phyloP scores from a whole-genome alignment of 139 green algal genomes.

The Dunaliella primolecta region DNA sequence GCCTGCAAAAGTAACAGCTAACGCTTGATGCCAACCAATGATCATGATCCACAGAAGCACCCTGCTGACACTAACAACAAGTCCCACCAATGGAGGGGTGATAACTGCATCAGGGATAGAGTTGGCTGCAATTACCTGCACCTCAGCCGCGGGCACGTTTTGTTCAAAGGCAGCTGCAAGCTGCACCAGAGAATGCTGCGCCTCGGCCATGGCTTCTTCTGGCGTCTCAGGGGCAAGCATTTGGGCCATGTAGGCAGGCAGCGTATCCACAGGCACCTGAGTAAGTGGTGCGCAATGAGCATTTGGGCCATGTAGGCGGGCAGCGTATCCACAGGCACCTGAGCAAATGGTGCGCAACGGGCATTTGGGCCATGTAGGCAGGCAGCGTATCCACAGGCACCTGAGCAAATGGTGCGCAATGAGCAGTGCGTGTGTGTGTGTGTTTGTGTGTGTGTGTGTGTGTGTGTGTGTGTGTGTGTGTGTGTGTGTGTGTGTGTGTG shows the following conservation, averaged over 20 bases:
- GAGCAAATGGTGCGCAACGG: too few species aligned
- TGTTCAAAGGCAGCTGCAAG: slow-evolving; percentile 24
- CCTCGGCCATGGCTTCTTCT: slow-evolving; percentile 1
- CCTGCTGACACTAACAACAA: too few species aligned
- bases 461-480: too few species aligned
- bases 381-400: slow-evolving; percentile 8
- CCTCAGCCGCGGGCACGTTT: not conserved
- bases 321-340: slow-evolving; percentile 10
- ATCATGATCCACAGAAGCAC: too few species aligned
- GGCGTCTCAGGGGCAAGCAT: slow-evolving; percentile 21
- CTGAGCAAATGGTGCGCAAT: too few species aligned
- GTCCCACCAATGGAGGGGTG: too few species aligned
- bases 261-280: slow-evolving; percentile 6
- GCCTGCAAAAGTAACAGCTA: too few species aligned
- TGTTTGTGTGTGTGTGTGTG: too few species aligned
- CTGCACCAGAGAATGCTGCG: not conserved
- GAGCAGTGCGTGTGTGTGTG: too few species aligned
- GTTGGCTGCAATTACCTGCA: not conserved
- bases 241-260: slow-evolving; percentile 24
- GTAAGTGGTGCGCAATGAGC: not conserved
- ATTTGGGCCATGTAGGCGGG: slow-evolving; percentile 29
- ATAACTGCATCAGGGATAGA: too few species aligned
- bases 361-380: slow-evolving; percentile 29
- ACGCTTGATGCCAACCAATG: too few species aligned
- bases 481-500: too few species aligned